phyloP scores from a whole-genome alignment of 2,329 filamentous ascomycete genomes.

The Alternaria sp. region DNA sequence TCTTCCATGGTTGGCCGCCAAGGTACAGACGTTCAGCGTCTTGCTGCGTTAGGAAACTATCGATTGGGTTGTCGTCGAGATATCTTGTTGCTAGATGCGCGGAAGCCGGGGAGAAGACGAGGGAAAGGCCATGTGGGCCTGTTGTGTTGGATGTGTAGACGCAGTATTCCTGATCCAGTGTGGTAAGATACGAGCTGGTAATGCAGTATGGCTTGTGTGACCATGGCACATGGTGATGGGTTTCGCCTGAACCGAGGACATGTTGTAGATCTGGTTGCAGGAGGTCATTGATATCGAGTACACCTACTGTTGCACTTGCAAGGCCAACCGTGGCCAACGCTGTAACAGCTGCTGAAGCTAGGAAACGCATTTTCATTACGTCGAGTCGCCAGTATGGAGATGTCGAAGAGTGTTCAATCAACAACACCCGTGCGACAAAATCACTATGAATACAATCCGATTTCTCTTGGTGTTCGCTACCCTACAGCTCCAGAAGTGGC shows the following conservation, averaged over 20 bases:
- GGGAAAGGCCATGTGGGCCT: conserved; percentile 21
- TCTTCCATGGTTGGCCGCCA: conserved; percentile 19
- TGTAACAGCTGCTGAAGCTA: not conserved
- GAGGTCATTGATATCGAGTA: conserved; percentile 23
- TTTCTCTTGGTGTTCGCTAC: not conserved
- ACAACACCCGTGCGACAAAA: too few relatives aligned
- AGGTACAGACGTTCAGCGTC: conserved; percentile 15
- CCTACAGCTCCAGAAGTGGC: not conserved
- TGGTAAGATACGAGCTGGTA: conserved; percentile 9
- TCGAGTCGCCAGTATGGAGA: not conserved
- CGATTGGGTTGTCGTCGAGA: conserved; percentile 27
- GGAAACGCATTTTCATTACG: not conserved
- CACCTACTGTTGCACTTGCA: conserved; percentile 18
- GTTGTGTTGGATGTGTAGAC: conserved; percentile 30
- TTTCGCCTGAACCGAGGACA: not conserved
- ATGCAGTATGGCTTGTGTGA: conserved; percentile 27
- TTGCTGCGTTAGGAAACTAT: conserved; percentile 16
- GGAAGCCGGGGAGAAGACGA: conserved; percentile 22
- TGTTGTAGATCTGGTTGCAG: conserved; percentile 14
- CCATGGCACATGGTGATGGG: conserved; percentile 14
- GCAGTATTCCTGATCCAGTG: conserved; percentile 28
- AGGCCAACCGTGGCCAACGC: not conserved
- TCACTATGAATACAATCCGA: not conserved
- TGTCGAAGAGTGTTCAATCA: not conserved
- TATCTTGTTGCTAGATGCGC: conserved; percentile 8